phyloP scores from a whole-genome alignment of 768 basidiomycete genomes.

The Arthromyces matolae region DNA sequence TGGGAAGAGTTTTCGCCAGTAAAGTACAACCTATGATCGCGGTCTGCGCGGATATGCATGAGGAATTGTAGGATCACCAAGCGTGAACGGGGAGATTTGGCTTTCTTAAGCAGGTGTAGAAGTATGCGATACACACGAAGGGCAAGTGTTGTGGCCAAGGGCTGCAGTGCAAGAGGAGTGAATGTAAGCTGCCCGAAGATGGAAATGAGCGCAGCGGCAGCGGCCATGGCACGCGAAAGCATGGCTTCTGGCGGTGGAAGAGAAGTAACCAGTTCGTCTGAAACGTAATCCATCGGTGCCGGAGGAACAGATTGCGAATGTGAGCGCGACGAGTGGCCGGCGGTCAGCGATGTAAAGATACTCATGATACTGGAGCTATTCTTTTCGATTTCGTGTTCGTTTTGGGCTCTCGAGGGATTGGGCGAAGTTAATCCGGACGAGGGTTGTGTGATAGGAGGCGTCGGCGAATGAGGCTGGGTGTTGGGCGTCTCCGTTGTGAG shows the following conservation, averaged over 20 bases:
- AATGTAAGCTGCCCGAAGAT: conserved; percentile 71
- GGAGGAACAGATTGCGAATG: conserved; percentile 56
- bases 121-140: conserved; percentile 51
- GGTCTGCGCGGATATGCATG: conserved; percentile 84
- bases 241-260: conserved; percentile 18
- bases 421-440: conserved; percentile 44
- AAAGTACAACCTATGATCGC: conserved; percentile 83
- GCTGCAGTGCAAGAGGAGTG: conserved; percentile 52
- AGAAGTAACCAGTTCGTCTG: conserved; percentile 21
- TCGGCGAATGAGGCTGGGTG: conserved; percentile 25
- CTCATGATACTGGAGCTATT: conserved; percentile 44
- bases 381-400: conserved; percentile 46
- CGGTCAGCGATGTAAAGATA: conserved; percentile 56
- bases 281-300: conserved; percentile 33
- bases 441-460: conserved; percentile 16
- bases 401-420: conserved; percentile 53
- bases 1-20: conserved; percentile 58
- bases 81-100: conserved; percentile 56
- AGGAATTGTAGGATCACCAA: conserved; percentile 81
- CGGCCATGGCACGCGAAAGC: conserved; percentile 50
- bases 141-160: conserved; percentile 48
- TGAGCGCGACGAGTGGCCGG: conserved; percentile 51
- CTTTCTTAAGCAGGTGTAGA: conserved; percentile 41
- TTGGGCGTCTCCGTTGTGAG: conserved; percentile 37
- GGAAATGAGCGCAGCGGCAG: conserved; percentile 58